Base-by-base conservation (phyloP, 2,329 filamentous ascomycete species). In the Emmonsiellopsis sp. region DNA sequence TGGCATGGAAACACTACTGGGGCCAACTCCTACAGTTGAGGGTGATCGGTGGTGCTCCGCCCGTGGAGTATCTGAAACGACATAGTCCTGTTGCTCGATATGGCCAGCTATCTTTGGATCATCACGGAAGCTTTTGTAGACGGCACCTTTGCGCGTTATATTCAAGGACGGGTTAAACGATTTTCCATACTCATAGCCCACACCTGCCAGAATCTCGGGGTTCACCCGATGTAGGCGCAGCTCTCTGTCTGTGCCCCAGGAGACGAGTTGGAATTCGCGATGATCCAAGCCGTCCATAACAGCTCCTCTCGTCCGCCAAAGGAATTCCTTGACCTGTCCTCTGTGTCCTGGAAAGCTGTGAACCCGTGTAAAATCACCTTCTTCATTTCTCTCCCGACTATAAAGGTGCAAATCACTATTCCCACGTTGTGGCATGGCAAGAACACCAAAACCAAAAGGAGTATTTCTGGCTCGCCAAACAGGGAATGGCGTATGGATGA, bases 381-480 rank as follows among this genome's bases (percentile, higher is more conserved):
- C 61, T n/a, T 65, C 54, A 36, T 60, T 44, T 61, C 56, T 46
- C n/a, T 58, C 53, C 14, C 84, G 79, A 61, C 92, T 87, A 66
- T 94, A 96, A 2, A 96, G 77, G 70, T 93, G 89, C 14, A 96
- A 76, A 58, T 91, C 81, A 39, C 87, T 88, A 36, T 91, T 89
- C 51, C 88, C 88, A 60, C 88, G 87, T 67, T 96, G 89, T 2
- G 92, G 89, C 88, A 96, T 95, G 32, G 88, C 90, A 51, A 96
- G 73, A 14, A 96, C 73, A 4, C 91, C 91, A 68, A 81, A 83
- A 33, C 89, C 89, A 66, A 96, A 96, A 0, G 91, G 91, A 0
- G 91, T 94, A 64, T 96, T 89, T 2, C 91, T 82, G 49, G 92
- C 90, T 63, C 91, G 81, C 88, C 90, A 95, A 21, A 95, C 86